Evolutionary conservation across 495 filamentous ascomycete genomes (phyloP).

Genomic region (Xylaria intraflava): DNA sequence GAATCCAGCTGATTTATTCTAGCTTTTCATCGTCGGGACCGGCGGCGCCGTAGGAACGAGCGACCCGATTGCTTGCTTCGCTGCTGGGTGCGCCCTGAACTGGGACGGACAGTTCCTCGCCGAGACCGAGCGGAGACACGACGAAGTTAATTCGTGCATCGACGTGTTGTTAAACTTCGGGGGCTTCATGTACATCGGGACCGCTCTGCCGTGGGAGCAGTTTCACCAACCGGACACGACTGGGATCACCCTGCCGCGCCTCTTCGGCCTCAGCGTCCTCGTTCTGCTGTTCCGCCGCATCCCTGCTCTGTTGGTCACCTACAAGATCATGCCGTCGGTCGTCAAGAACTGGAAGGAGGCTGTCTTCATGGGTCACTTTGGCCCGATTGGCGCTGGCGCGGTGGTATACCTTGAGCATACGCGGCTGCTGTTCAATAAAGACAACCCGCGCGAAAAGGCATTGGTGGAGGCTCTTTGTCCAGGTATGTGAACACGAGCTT

Average conservation of each 20-base stretch:
- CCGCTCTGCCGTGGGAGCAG: constrained; percentile 66
- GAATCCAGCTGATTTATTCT: not conserved
- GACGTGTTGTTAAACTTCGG: constrained; percentile 68
- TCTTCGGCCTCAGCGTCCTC: constrained; percentile 65
- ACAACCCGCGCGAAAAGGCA: constrained; percentile 47
- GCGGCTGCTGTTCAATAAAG: constrained; percentile 46
- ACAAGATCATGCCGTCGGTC: constrained; percentile 65
- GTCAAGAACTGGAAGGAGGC: constrained; percentile 57
- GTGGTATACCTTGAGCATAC: constrained; percentile 74
- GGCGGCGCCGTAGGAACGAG: constrained; percentile 80
- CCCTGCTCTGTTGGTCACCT: constrained; percentile 30
- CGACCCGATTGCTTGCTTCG: constrained; percentile 86
- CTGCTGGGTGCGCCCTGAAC: constrained; percentile 81
- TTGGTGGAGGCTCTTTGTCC: constrained; percentile 39
- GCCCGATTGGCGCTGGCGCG: constrained; percentile 80
- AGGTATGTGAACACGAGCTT: not conserved
- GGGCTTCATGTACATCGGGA: constrained; percentile 83
- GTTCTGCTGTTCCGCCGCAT: constrained; percentile 59
- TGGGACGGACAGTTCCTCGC: constrained; percentile 82
- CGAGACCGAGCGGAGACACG: constrained; percentile 62
- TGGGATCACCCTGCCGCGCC: constrained; percentile 51
- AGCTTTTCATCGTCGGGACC: constrained; percentile 68
- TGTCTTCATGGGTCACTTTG: constrained; percentile 81
- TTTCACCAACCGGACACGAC: constrained; percentile 35
- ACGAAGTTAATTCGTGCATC: constrained; percentile 78